These are phyloP conservation scores for Nidularia pulvinata DNA, from an alignment of 768 basidiomycete genomes.

Conservation along the genomic window DNA sequence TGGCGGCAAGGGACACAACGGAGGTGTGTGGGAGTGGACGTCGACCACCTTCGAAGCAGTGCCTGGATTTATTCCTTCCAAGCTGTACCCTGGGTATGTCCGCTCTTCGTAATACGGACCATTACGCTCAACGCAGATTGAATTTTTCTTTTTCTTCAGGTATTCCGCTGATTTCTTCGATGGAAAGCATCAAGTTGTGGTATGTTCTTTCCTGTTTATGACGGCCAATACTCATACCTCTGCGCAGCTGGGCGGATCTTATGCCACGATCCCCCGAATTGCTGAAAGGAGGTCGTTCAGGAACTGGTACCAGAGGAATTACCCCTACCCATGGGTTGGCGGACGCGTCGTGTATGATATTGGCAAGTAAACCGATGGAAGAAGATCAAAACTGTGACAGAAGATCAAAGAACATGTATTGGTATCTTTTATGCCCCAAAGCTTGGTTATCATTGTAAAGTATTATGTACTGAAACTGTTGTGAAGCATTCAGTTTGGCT, in stretches of 20 bases:
- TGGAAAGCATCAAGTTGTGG: constrained; percentile 81
- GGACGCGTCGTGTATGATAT: constrained; percentile 58
- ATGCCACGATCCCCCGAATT: constrained; percentile 81
- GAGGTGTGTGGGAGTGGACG: constrained; percentile 99
- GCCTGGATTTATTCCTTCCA: constrained; percentile 76
- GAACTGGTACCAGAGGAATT: constrained; percentile 94
- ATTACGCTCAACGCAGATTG: constrained; percentile 1
- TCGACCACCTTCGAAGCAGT: constrained; percentile 70
- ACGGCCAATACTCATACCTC: constrained; percentile 4
- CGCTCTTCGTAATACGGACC: neutral
- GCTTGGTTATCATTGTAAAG: too few species aligned
- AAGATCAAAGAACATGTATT: neutral
- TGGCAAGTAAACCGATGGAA: neutral
- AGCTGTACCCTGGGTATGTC: constrained; percentile 82
- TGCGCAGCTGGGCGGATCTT: constrained; percentile 85
- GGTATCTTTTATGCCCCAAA: neutral
- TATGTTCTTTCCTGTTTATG: constrained; percentile 38
- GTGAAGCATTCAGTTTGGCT: too few species aligned
- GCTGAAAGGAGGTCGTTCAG: constrained; percentile 74
- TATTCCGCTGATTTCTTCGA: constrained; percentile 94
- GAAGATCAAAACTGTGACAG: neutral
- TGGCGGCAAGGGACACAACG: constrained; percentile 75
- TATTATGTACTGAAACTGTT: too few species aligned
- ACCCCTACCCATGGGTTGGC: constrained; percentile 88
- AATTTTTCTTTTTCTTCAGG: constrained; percentile 25